Base-by-base conservation (phyloP, 345 rosid species). In the Limnanthes douglasii region DNA sequence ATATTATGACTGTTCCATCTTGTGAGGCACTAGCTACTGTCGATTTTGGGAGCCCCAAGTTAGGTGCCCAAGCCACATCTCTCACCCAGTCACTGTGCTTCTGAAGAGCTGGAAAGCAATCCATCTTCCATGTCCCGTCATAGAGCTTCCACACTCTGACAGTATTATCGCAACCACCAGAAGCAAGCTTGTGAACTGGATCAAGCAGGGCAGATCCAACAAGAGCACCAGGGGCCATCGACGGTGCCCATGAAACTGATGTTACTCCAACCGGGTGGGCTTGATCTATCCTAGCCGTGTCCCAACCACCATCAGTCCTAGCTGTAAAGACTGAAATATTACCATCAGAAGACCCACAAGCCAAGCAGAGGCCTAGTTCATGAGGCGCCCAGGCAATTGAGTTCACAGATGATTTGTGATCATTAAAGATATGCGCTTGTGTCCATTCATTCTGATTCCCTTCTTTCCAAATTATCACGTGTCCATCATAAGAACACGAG, bases 41-140 rank as follows among this genome's bases (percentile, higher is more conserved):
- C 20, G 77, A 69, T 39, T 73, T 73, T 1, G 69, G 71, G 14
- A 73, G 73, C 26, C 82, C 82, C 54, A 73, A 50, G 58, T 66
- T 73, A 1, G 82, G 82, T 34, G 82, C 82, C 82, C 82, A 73
- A 0, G 77, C 77, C 41, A 73, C 82, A 22, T 69, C 82, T n/a
- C 74, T 56, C 1, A 73, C 77, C 82, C 82, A 66, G 18, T 73
- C 77, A 5, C 57, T 60, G 50, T 73, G 82, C 65, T 50, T 73
- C 42, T 60, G 64, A 16, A 69, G 71, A 18, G 81, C 65, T 11
- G 77, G 82, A 53, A 46, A 57, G 49, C 77, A 69, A 34, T 73
- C 82, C 71, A 69, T 54, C 36, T 63, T 63, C 82, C 82, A 73
- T 16, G 46, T 54, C 40, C 77, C 82, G 39, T 63, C 66, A 12